Base-by-base conservation (phyloP, 148 eudicot genomes). In the Drosera capensis region DNA sequence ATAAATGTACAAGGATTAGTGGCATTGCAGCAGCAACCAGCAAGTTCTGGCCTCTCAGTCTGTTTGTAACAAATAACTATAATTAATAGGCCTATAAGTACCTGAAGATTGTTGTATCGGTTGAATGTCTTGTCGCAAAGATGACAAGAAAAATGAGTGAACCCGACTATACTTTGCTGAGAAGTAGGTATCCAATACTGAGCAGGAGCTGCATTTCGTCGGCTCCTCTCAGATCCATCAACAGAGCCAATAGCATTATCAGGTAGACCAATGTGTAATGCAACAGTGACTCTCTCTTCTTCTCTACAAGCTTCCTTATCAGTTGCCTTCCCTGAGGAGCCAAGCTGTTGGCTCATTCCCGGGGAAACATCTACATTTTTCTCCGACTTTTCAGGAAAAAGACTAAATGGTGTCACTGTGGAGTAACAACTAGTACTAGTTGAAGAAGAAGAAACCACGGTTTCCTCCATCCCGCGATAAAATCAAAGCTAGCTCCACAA, bases 21-120 rank as follows among this genome's bases (percentile, higher is more conserved):
- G n/a, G n/a, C n/a, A n/a, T n/a, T n/a, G n/a, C n/a, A n/a, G n/a
- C n/a, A n/a, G n/a, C n/a, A n/a, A n/a, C n/a, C n/a, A n/a, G n/a
- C n/a, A n/a, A n/a, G n/a, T n/a, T n/a, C n/a, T n/a, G n/a, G n/a
- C n/a, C n/a, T n/a, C n/a, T n/a, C n/a, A n/a, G n/a, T n/a, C n/a
- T n/a, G n/a, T n/a, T n/a, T n/a, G n/a, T n/a, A n/a, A n/a, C n/a
- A n/a, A n/a, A n/a, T n/a, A n/a, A n/a, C n/a, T n/a, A n/a, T n/a
- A n/a, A n/a, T n/a, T n/a, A n/a, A n/a, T n/a, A n/a, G n/a, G n/a
- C n/a, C n/a, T n/a, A n/a, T n/a, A n/a, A n/a, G n/a, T n/a, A 86
- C 95, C 95, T 86, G 95, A 53, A 81, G 93, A 56, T 86, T 86
- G 62, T 78, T 86, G 62, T 81, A 71, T 40, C 95, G 93, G 38